Evolutionary conservation across 306 rosid species (phyloP).

Genomic region (Arachis stenosperma): DNA sequence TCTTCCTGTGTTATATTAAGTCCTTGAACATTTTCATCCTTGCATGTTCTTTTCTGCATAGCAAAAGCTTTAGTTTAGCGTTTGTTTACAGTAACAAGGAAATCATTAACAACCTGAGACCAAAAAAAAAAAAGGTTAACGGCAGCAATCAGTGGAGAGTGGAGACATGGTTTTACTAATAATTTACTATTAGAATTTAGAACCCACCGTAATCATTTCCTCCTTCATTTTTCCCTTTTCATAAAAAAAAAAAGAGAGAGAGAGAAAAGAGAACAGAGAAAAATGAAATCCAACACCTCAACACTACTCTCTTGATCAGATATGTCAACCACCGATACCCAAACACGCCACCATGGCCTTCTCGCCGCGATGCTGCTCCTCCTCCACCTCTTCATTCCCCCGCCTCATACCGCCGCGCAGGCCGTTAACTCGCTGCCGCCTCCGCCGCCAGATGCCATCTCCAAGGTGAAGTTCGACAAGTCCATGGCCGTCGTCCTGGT

Average conservation of each 20-base stretch:
- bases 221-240: neutral
- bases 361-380: neutral
- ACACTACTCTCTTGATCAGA: constrained; percentile 24
- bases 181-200: neutral
- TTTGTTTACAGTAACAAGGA: constrained; percentile 6
- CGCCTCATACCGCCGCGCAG: constrained; percentile 51
- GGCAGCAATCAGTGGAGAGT: neutral
- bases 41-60: neutral
- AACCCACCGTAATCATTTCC: neutral
- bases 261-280: neutral
- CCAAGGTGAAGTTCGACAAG: constrained; percentile 44
- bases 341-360: constrained; percentile 24
- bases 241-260: neutral
- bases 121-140: neutral
- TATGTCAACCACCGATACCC: constrained; percentile 29
- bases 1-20: neutral
- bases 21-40: neutral
- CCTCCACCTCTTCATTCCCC: constrained; percentile 7
- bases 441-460: neutral
- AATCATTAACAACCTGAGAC: neutral
- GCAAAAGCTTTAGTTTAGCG: neutral
- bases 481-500: constrained; percentile 66
- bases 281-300: neutral
- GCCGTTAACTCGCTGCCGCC: neutral
- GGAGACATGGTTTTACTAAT: neutral